These are phyloP conservation scores for Epichloe uncinata DNA, from an alignment of 2,329 filamentous ascomycete genomes.

Conservation along the genomic window DNA sequence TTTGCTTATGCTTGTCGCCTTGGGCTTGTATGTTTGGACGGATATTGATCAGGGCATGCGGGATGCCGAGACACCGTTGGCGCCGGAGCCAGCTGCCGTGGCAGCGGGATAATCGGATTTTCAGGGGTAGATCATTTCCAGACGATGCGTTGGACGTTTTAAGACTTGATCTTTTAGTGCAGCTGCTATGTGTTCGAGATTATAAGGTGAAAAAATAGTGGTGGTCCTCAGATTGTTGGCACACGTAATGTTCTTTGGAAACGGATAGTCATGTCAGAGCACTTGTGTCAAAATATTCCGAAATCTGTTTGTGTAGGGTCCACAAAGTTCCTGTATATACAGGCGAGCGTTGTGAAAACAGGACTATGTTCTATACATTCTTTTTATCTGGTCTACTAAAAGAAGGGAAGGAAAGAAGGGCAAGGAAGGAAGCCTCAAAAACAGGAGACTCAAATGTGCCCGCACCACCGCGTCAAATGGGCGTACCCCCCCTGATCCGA, in stretches of 20 bases:
- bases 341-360: too few species aligned
- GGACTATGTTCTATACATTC: too few species aligned
- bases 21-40: slow-evolving; percentile 8
- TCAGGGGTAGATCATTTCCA: not conserved
- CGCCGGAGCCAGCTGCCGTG: not conserved
- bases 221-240: too few species aligned
- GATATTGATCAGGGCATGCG: slow-evolving; percentile 9
- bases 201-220: too few species aligned
- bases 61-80: slow-evolving; percentile 8
- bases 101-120: not conserved
- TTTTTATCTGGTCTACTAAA: not conserved
- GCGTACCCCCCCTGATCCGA: not conserved
- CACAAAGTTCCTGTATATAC: too few species aligned
- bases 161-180: too few species aligned
- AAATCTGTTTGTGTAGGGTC: too few species aligned
- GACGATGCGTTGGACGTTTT: not conserved
- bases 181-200: too few species aligned
- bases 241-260: too few species aligned
- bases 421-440: not conserved
- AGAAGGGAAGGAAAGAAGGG: not conserved
- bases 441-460: not conserved
- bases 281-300: too few species aligned
- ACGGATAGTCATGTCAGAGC: too few species aligned
- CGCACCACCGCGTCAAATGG: not conserved
- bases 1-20: slow-evolving; percentile 8